Evolutionary conservation across 306 rosid species (phyloP), one percentile per base, ranked within the genome.

Genomic region (Chamaecrista fasciculata): DNA sequence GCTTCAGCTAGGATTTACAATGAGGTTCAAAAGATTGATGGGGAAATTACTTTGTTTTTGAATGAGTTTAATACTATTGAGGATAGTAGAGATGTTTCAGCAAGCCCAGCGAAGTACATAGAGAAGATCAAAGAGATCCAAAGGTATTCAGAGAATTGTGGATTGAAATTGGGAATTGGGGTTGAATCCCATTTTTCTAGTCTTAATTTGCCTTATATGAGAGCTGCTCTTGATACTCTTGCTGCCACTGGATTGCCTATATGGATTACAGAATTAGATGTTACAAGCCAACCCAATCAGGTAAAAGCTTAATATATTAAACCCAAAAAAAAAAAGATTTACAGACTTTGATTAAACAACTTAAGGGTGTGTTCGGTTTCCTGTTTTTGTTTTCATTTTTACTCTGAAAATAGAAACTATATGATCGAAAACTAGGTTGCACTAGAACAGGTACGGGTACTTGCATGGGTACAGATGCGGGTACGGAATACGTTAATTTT

Each of bases 181-280:
- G 62, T 93, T 0, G 91, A 93, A 79, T 36, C 87, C 1, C 98
- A 93, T 85, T 93, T 90, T 39, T 46, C 52, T 52, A 15, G 73
- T 76, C 81, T 82, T 2, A 77, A 90, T 24, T 34, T 87, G 61
- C 74, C 93, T 64, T 90, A 86, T 37, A 73, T 90, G 48, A 90
- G 98, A 81, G 62, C 96, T 50, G 55, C 90, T 11, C 59, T 93
- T 51, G 98, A 93, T 66, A 58, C 42, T 6, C 96, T 90, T 60
- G 93, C 81, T 5, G 80, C 93, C 25, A 62, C 89, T 10, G 69
- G 87, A 11, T 73, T 62, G 0, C 89, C 96, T 5, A 63, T 92
- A 68, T 93, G 98, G 98, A 61, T 93, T 0, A 85, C 98, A 8
- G 96, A 93, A 75, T 4, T 93, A 18, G 98, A 93, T 63, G 86